phyloP scores from a whole-genome alignment of 805 yeast genomes.

The Lachancea fermentati region DNA sequence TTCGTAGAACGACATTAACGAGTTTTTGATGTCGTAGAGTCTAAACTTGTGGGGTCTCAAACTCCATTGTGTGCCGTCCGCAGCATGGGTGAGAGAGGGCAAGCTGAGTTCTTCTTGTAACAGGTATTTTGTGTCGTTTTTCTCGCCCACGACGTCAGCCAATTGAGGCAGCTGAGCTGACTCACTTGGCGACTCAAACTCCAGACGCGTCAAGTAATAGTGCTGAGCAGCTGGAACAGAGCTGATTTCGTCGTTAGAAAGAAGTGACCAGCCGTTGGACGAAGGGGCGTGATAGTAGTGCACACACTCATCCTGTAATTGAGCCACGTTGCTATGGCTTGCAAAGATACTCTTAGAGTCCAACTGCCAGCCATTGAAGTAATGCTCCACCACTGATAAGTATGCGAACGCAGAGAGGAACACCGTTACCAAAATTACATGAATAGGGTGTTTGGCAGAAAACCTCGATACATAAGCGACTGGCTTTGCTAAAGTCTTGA shows the following conservation, averaged over 20 bases:
- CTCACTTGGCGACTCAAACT: constrained; percentile 20
- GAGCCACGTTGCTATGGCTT: constrained; percentile 14
- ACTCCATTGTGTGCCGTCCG: constrained; percentile 54
- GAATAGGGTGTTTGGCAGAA: constrained; percentile 82
- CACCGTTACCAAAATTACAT: constrained; percentile 66
- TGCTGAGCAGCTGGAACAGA: constrained; percentile 18
- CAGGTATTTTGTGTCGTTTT: constrained; percentile 19
- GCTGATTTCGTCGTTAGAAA: constrained; percentile 15
- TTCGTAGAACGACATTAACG: constrained; percentile 36
- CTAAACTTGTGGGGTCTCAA: constrained; percentile 49
- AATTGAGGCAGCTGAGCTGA: constrained; percentile 16
- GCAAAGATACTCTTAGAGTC: constrained; percentile 20
- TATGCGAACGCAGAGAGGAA: constrained; percentile 77
- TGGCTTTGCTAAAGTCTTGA: constrained; percentile 29
- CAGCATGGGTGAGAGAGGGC: constrained; percentile 19
- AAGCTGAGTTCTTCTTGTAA: constrained; percentile 20
- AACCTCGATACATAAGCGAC: constrained; percentile 45
- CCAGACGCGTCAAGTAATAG: constrained; percentile 27
- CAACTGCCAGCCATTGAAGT: constrained; percentile 40
- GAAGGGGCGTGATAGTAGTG: constrained; percentile 22
- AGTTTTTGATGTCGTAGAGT: constrained; percentile 51
- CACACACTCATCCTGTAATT: constrained; percentile 23
- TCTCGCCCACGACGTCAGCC: constrained; percentile 29
- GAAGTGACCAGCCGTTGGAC: constrained; percentile 17
- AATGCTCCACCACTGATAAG: constrained; percentile 65